Base-by-base conservation (phyloP, 1,139 yeast species). In the Pichia sp. region DNA sequence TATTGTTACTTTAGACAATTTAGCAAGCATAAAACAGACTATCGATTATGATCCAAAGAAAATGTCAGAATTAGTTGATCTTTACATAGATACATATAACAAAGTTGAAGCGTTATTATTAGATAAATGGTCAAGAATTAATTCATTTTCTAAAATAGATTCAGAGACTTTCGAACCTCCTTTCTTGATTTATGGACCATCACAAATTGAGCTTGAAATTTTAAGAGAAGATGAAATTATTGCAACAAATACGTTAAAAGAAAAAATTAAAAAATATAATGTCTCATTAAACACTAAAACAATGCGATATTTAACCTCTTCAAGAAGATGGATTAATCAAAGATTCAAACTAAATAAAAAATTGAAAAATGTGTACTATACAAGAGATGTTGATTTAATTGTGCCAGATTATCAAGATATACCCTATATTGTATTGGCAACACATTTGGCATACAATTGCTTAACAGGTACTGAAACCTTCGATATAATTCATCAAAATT, bases 261-360 rank as follows among this genome's bases (percentile, higher is more conserved):
- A 48, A 30, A 58, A 58, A 37, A 48, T 58, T 2, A 46, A 55
- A n/a, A 48, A 40, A 29, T 50, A 57, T 50, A 40, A 48, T 26
- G 56, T 58, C 16, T 47, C 46, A 34, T 58, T 60, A 5, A 55
- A 47, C 16, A 57, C 57, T 30, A 55, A 49, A 35, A 58, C 59
- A 31, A 57, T 58, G 61, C 43, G 62, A 39, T 54, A 55, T 16
- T 51, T 58, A 25, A 57, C 62, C 3, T 57, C 58, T 35, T 60
- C 62, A 8, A 39, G 62, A 39, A 49, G 62, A 40, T 58, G 62
- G 62, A 58, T 58, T 47, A 58, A 58, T 40, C 62, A 58, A 45
- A 47, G 62, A 40, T 58, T 58, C 42, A 55, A 52, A 39, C 52
- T 42, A 28, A 53, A 57, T 39, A 32, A 47, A 6, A 29, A 34